Percentiles rank a stretch among this genome's conserved stretches.
Evolutionary conservation across 2,329 filamentous ascomycete species (phyloP).

Genomic region (Trichophyton equinum): DNA sequence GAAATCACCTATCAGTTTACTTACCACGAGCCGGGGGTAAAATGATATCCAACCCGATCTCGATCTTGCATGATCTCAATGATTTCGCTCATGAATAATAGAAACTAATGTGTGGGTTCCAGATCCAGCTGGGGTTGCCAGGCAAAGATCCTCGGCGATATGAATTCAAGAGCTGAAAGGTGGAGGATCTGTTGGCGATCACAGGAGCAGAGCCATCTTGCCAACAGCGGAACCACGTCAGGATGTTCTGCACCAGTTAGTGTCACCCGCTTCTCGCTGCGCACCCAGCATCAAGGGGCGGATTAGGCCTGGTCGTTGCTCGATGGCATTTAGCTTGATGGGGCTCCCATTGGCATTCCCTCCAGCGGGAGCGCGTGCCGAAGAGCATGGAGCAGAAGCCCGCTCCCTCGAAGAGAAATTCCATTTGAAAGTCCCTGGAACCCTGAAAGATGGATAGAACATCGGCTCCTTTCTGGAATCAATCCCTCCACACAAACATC

Average conservation of each 20-base stretch:
- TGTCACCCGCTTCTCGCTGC: not conserved
- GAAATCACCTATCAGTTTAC: not conserved
- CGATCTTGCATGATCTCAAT: conserved; percentile 1
- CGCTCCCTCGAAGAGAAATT: not conserved
- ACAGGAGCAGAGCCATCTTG: not conserved
- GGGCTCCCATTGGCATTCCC: not conserved
- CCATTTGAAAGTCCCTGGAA: not conserved
- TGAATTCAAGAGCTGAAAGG: not conserved
- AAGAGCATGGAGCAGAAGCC: not conserved
- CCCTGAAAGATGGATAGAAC: not conserved
- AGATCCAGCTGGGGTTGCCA: not conserved
- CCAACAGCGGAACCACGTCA: not conserved
- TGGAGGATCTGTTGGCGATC: not conserved
- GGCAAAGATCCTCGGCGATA: not conserved
- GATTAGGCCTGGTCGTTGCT: not conserved
- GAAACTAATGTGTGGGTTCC: not conserved
- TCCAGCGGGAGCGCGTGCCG: not conserved
- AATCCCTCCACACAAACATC: not conserved
- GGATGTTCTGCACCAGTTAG: not conserved
- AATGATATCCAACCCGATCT: not conserved
- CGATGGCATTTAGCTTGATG: not conserved
- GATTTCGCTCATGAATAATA: not conserved
- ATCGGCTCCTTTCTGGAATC: not conserved
- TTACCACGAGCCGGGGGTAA: not conserved
- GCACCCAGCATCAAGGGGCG: not conserved